Evolutionary conservation across 2,329 filamentous ascomycete species (phyloP), one percentile per base, ranked within the genome.

Genomic region (Orbilia blumenaviensis): DNA sequence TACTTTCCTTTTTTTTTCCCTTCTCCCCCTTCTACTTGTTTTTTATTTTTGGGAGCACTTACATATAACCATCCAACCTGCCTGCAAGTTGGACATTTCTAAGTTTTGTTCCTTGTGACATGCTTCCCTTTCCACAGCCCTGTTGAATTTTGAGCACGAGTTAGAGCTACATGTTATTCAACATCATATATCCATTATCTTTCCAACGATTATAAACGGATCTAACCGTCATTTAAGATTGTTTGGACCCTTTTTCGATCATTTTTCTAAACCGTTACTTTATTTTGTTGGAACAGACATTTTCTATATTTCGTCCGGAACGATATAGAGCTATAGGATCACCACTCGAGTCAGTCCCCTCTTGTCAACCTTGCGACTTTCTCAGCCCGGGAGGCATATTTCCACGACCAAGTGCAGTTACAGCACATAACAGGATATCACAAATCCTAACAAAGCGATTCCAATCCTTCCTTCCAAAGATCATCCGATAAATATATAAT

Each of bases 261-360:
- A 56, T 69, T 18, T n/a, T 58, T 62, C 56, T 64, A 76, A 76
- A 76, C 36, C 32, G 2, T 25, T 71, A n/a, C n/a, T 56, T 14
- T 62, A 66, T 67, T 67, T 32, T 63, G 52, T 69, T 69, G 48
- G 44, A 68, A 62, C 34, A 69, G 72, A 58, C 52, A 76, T 69
- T 69, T 67, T 48, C 66, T 58, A 69, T 69, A 69, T 64, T 68
- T 76, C 72, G 72, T 76, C 72, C 54, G 72, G 72, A 68, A 76
- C 72, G 72, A 76, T 76, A 69, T 69, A 76, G 66, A 50, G 58
- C 36, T 56, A n/a, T n/a, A 25, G 32, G 63, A 36, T 18, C 46
- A 42, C 48, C 64, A 4, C 12, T 41, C 44, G 27, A 48, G 41
- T 60, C 46, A 38, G 23, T 34, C 23, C 23, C 32, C 36, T n/a